phyloP scores from a whole-genome alignment of 768 basidiomycete species.

The Russula sp. region DNA sequence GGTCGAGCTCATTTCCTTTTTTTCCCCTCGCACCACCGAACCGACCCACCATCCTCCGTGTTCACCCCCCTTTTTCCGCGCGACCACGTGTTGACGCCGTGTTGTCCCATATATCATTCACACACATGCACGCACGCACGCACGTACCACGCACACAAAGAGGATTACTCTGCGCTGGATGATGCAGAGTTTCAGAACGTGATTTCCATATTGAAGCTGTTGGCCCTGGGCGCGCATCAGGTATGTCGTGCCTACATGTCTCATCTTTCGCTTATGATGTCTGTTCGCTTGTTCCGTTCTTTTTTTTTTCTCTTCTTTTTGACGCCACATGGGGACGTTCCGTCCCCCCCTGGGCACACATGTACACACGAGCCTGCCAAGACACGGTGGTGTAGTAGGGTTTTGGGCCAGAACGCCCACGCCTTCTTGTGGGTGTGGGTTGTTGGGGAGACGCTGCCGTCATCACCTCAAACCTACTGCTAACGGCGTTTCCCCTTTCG shows the following conservation, averaged over 20 bases:
- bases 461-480: background rate
- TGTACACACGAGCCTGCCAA: background rate
- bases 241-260: constrained; percentile 32
- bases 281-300: background rate
- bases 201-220: constrained; percentile 48
- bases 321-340: background rate
- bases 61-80: background rate
- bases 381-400: background rate
- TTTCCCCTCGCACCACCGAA: background rate
- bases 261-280: constrained; percentile 20
- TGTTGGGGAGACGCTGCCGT: constrained; percentile 7
- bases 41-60: background rate
- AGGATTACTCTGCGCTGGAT: constrained; percentile 38
- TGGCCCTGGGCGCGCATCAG: constrained; percentile 62
- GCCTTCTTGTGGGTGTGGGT: background rate
- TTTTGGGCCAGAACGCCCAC: constrained; percentile 4
- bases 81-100: constrained; percentile 11
- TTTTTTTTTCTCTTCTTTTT: background rate
- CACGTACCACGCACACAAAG: constrained; percentile 32
- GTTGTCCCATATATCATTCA: background rate
- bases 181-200: constrained; percentile 41
- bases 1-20: background rate
- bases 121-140: background rate
- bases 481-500: constrained; percentile 13
- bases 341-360: background rate